A percentile compares a stretch with the other conserved stretches of the same genome.
phyloP scores from a whole-genome alignment of 2,329 filamentous ascomycete genomes.

The Graphiopsis chlorocephala region DNA sequence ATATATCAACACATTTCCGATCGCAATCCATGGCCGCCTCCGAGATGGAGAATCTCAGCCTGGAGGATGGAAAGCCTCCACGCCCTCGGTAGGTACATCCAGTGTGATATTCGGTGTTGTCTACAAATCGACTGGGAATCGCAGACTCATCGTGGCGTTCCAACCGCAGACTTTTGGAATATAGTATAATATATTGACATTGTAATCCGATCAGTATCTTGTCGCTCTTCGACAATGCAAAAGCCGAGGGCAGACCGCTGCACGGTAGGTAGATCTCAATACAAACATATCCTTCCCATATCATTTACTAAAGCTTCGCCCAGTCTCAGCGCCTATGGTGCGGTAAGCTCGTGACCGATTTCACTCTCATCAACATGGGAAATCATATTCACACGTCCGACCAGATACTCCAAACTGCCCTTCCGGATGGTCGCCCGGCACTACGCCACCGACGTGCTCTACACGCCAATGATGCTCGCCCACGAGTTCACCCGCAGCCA shows the following conservation, averaged over 20 bases:
- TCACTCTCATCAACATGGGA: not conserved
- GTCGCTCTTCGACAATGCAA: constrained; percentile 13
- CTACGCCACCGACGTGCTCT: constrained; percentile 65
- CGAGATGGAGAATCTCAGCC: constrained; percentile 1
- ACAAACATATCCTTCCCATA: not conserved
- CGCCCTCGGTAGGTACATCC: constrained; percentile 12
- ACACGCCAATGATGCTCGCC: constrained; percentile 63
- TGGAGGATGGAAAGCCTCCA: not conserved
- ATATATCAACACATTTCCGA: not conserved
- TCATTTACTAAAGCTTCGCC: constrained; percentile 15
- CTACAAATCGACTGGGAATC: too few relatives aligned
- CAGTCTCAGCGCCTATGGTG: constrained; percentile 65
- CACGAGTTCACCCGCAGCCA: constrained; percentile 35
- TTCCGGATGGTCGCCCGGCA: constrained; percentile 65
- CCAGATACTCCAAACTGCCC: constrained; percentile 53
- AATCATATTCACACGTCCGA: not conserved
- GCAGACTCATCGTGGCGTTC: not conserved
- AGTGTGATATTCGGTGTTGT: too few relatives aligned
- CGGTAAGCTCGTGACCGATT: constrained; percentile 44
- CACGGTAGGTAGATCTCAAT: constrained; percentile 38
- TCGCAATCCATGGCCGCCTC: not conserved
- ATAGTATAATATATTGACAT: not conserved
- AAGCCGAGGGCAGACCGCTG: constrained; percentile 45
- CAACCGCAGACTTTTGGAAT: not conserved
- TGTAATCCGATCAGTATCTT: not conserved